Evolutionary conservation across 1,284 basidiomycete species (phyloP), one percentile per base, ranked within the genome.

Genomic region (Ustilago trichophora): DNA sequence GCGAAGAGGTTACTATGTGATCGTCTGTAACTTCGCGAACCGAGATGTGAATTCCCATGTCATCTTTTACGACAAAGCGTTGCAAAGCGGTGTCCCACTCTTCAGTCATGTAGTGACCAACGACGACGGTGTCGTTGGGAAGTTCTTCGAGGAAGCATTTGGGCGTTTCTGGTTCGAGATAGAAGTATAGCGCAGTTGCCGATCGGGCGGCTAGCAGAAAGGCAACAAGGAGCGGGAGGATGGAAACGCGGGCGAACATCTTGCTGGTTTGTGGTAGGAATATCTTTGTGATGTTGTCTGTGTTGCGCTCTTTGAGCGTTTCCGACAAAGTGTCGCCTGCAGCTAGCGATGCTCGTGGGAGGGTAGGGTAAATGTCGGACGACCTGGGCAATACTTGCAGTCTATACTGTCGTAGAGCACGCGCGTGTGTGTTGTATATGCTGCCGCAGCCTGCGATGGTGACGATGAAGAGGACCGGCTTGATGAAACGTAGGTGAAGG

Each of bases 81-180:
- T 91, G 88, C 29, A 84, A 78, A 15, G 85, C 82, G 69, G 93
- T 90, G 38, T 88, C 86, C 93, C 93, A 98, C 83, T 97, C 90
- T 44, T 96, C 85, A 2, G 93, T 93, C 72, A 76, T 78, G 50
- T 80, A 80, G 67, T 76, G 78, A 2, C 94, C 95, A 84, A 98
- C 93, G 15, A 98, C 93, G 31, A 96, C 89, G 15, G 96, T 98
- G 83, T 98, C 91, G 13, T 89, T 89, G n/a, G 95, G 95, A 34
- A 98, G 85, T 83, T 98, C 96, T 82, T 98, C 96, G 66, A 97
- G 87, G 84, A 98, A 98, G 83, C 96, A 99, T 31, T 79, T 74
- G 31, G 73, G 72, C 13, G 75, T 66, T 8, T 81, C 82, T 12
- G 82, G 80, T 24, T 81, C 79, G 34, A 83, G 76, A 71, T 84